Evolutionary conservation across 1,284 basidiomycete genomes (phyloP).

Genomic region (Leccinum ponderosum): DNA sequence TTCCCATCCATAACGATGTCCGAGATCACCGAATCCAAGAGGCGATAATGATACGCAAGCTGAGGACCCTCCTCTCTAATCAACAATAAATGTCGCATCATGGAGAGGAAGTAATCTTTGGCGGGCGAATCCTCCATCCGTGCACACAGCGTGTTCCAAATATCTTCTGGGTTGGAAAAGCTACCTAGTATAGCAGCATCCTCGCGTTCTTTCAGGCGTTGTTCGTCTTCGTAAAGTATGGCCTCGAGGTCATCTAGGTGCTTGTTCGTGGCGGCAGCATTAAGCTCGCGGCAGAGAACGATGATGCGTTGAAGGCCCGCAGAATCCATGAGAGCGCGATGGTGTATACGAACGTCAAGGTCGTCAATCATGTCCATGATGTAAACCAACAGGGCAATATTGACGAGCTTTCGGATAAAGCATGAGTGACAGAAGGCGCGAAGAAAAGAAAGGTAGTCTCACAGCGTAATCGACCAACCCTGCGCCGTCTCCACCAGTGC

Average conservation of each 20-base stretch:
- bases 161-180: constrained; percentile 82
- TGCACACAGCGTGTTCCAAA: constrained; percentile 80
- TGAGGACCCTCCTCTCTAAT: constrained; percentile 87
- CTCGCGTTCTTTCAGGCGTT: constrained; percentile 73
- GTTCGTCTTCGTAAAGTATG: constrained; percentile 78
- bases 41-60: constrained; percentile 86
- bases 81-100: constrained; percentile 90
- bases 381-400: constrained; percentile 70
- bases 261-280: constrained; percentile 63
- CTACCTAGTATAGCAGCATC: constrained; percentile 79
- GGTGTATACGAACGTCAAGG: constrained; percentile 81
- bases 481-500: constrained; percentile 61
- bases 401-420: constrained; percentile 52
- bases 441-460: constrained; percentile 35
- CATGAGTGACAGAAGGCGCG: constrained; percentile 15
- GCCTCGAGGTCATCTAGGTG: constrained; percentile 71
- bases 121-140: constrained; percentile 80
- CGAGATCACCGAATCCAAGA: constrained; percentile 91
- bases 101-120: constrained; percentile 85
- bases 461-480: constrained; percentile 85
- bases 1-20: constrained; percentile 95
- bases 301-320: constrained; percentile 82
- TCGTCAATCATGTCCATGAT: constrained; percentile 69
- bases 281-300: constrained; percentile 69
- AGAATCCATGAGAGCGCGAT: constrained; percentile 87